Evolutionary conservation across 192 early-diverging fungal genomes (phyloP).

Genomic region (Globomyces pollinis-pini): DNA sequence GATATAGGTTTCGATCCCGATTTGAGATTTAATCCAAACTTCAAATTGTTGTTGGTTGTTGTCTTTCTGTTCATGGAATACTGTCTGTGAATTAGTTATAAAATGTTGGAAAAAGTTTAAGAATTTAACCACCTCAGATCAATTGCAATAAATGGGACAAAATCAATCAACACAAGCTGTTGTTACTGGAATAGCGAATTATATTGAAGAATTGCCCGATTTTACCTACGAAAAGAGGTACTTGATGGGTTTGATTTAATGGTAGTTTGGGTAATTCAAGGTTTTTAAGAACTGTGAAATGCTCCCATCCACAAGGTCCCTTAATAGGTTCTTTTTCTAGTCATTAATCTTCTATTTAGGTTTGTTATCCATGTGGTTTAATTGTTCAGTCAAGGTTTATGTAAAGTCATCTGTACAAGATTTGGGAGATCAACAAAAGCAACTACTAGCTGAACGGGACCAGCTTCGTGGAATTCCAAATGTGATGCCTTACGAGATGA

Average conservation of each 20-base stretch:
- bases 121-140: background rate
- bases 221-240: constrained; percentile 1
- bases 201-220: background rate
- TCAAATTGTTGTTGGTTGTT: too few relatives aligned
- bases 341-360: too few relatives aligned
- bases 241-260: background rate
- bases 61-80: constrained; percentile 1
- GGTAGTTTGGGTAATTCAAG: constrained; percentile 77
- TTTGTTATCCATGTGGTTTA: too few relatives aligned
- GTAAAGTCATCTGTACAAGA: constrained; percentile 71
- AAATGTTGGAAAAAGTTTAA: too few relatives aligned
- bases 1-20: background rate
- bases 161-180: background rate
- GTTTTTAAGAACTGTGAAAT: constrained; percentile 92
- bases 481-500: constrained; percentile 65
- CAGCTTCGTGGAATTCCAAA: constrained; percentile 65
- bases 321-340: too few relatives aligned
- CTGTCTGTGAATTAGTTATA: too few relatives aligned
- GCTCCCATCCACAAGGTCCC: constrained; percentile 66
- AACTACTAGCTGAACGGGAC: constrained; percentile 50
- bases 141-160: background rate
- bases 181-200: background rate
- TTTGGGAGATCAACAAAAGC: constrained; percentile 23
- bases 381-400: constrained; percentile 94
- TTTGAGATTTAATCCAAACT: background rate